phyloP scores from a whole-genome alignment of 1,139 yeast genomes.

The Diutina rugosa region DNA sequence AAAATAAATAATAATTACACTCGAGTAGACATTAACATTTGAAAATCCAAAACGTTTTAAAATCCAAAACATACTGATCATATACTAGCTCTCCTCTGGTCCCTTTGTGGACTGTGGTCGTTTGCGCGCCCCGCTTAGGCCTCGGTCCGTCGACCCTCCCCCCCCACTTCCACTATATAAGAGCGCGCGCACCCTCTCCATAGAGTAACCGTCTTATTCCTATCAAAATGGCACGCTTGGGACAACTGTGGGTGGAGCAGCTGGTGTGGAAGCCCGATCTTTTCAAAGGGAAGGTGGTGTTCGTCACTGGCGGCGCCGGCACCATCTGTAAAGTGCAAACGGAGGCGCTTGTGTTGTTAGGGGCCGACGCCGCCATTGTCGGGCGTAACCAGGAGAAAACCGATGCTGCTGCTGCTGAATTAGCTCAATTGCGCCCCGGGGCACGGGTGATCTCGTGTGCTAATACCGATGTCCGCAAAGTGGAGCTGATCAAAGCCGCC shows the following conservation, averaged over 20 bases:
- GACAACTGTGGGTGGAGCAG: slow-evolving; percentile 8
- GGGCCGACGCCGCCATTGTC: slow-evolving; percentile 76
- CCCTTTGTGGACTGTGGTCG: no score
- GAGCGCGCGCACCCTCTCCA: no score
- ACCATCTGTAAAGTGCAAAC: slow-evolving; percentile 81
- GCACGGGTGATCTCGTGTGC: slow-evolving; percentile 58
- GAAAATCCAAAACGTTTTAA: no score
- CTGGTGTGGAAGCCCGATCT: slow-evolving; percentile 40
- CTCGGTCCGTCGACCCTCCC: no score
- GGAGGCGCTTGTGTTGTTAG: slow-evolving; percentile 68
- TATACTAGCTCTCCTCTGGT: no score
- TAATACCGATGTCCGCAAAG: slow-evolving; percentile 64
- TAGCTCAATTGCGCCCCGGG: slow-evolving; percentile 40
- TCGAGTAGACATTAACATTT: no score
- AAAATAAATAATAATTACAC: no score
- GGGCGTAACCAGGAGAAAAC: slow-evolving; percentile 68
- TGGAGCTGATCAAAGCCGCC: slow-evolving; percentile 43
- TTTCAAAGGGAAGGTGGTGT: slow-evolving; percentile 73
- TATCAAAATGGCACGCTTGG: neutral
- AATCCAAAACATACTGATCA: no score
- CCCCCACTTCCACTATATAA: no score
- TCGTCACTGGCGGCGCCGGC: slow-evolving; percentile 93
- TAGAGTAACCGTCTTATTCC: no score
- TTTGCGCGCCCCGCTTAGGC: no score
- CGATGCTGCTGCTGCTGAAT: slow-evolving; percentile 51